Evolutionary conservation across 192 early-diverging fungal genomes (phyloP).

Genomic region (Entomortierella lignicola): DNA sequence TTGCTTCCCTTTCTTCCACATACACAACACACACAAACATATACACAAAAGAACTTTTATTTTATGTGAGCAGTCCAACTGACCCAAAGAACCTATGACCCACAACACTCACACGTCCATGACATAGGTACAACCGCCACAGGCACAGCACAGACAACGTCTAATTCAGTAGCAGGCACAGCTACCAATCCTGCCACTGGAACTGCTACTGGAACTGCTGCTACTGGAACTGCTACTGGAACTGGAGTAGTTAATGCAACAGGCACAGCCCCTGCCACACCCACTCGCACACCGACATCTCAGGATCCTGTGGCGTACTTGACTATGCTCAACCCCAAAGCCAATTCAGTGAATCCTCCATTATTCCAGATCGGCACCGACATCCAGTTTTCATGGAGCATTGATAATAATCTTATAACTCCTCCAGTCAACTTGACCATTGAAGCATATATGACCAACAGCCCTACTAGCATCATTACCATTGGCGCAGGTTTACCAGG

Average conservation of each 20-base stretch:
- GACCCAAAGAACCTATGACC: not conserved
- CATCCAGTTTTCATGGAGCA: slow-evolving; percentile 26
- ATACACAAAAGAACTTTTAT: not conserved
- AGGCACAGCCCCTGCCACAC: slow-evolving; percentile 5
- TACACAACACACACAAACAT: not conserved
- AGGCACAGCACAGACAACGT: not conserved
- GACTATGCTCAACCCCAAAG: slow-evolving; percentile 32
- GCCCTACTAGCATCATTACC: slow-evolving; percentile 13
- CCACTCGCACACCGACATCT: not conserved
- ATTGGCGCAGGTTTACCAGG: slow-evolving; percentile 36
- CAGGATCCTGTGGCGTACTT: slow-evolving; percentile 14
- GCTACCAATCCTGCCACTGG: slow-evolving; percentile 1
- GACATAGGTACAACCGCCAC: no score
- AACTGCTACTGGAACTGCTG: slow-evolving; percentile 5
- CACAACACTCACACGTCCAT: no score
- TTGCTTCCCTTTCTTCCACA: not conserved
- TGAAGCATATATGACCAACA: slow-evolving; percentile 16
- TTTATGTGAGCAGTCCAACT: not conserved
- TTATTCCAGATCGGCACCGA: slow-evolving; percentile 32
- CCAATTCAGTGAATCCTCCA: slow-evolving; percentile 10
- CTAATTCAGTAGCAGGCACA: not conserved
- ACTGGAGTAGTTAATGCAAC: slow-evolving; percentile 13
- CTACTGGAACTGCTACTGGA: not conserved
- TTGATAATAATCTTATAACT: slow-evolving; percentile 17
- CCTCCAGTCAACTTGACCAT: slow-evolving; percentile 35